Percentiles rank a stretch among this genome's conserved stretches.
These are phyloP conservation scores for Colletotrichum camelliae DNA, from an alignment of 2,329 filamentous ascomycete genomes.

Conservation along the genomic window DNA sequence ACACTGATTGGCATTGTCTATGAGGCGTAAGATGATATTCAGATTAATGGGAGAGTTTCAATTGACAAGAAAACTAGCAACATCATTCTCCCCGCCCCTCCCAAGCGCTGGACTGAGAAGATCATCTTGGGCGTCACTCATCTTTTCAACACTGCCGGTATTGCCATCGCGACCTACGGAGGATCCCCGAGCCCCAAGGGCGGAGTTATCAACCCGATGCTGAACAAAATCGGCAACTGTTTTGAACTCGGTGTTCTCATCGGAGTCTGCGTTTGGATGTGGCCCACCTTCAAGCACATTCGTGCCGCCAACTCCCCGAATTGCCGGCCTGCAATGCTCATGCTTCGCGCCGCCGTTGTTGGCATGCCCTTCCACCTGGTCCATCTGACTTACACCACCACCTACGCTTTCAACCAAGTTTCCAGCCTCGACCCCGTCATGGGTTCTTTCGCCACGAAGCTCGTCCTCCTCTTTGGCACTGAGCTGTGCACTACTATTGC, in stretches of 20 bases:
- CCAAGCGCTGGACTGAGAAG: conserved; percentile 24
- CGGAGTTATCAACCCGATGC: conserved; percentile 19
- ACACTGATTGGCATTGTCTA: conserved; percentile 31
- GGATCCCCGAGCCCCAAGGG: conserved; percentile 17
- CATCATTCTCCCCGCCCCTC: conserved; percentile 22
- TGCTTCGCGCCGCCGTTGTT: conserved; percentile 18
- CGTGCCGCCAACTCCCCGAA: conserved; percentile 10
- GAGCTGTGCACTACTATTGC: conserved; percentile 15
- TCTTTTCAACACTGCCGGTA: conserved; percentile 26
- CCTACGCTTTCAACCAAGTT: conserved; percentile 25
- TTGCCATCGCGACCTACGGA: conserved; percentile 24
- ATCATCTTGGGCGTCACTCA: conserved; percentile 28
- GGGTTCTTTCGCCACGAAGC: conserved; percentile 25
- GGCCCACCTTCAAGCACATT: conserved; percentile 23
- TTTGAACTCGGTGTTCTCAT: conserved; percentile 27
- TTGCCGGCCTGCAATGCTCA: conserved; percentile 17
- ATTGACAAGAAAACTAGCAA: conserved; percentile 9
- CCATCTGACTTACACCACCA: conserved; percentile 26
- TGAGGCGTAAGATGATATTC: conserved; percentile 26
- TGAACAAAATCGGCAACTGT: conserved; percentile 26
- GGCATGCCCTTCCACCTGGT: conserved; percentile 27
- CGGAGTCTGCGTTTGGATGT: conserved; percentile 25
- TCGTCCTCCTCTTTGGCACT: conserved; percentile 26
- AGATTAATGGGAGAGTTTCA: not conserved
- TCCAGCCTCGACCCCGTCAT: conserved; percentile 25